A percentile compares a stretch with the other conserved stretches of the same genome.
These are phyloP conservation scores for Boletus bicolor DNA, from an alignment of 768 basidiomycete genomes.

Conservation along the genomic window DNA sequence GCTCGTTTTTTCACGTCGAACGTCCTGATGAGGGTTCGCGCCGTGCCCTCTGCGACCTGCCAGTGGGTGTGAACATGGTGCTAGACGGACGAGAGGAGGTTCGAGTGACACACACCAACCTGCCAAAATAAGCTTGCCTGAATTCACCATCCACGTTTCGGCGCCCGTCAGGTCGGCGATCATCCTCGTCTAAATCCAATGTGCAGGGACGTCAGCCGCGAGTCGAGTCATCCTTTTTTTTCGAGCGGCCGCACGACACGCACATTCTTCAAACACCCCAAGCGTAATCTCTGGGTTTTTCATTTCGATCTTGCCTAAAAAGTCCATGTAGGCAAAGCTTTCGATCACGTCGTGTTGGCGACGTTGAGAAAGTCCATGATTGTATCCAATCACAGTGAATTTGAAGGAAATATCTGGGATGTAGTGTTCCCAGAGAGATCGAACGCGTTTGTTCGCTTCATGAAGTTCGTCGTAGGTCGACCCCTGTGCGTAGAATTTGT, in stretches of 20 bases:
- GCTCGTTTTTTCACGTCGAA: slow-evolving; percentile 88
- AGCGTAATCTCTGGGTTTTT: slow-evolving; percentile 70
- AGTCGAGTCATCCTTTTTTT: not conserved
- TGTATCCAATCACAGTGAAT: slow-evolving; percentile 71
- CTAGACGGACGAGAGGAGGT: not conserved
- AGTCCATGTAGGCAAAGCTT: slow-evolving; percentile 81
- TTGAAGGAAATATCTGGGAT: slow-evolving; percentile 72
- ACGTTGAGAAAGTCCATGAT: slow-evolving; percentile 66
- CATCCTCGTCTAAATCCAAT: slow-evolving; percentile 43
- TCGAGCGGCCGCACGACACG: slow-evolving; percentile 21
- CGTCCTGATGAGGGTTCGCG: slow-evolving; percentile 60
- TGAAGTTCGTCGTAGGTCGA: slow-evolving; percentile 70
- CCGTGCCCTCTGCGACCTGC: slow-evolving; percentile 60
- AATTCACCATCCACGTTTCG: slow-evolving; percentile 68
- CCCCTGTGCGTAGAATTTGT: slow-evolving; percentile 75
- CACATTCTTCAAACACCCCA: slow-evolving; percentile 86
- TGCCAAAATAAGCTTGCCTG: slow-evolving; percentile 74
- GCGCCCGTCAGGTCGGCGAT: slow-evolving; percentile 44
- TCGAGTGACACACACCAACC: slow-evolving; percentile 64
- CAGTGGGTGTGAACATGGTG: not conserved
- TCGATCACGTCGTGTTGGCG: slow-evolving; percentile 70
- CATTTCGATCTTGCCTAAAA: slow-evolving; percentile 79
- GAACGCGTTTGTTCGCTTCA: slow-evolving; percentile 41
- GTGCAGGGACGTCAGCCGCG: not conserved
- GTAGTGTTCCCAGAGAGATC: slow-evolving; percentile 55